Base-by-base conservation (phyloP, 768 basidiomycete species). In the Tremella fuciformis region DNA sequence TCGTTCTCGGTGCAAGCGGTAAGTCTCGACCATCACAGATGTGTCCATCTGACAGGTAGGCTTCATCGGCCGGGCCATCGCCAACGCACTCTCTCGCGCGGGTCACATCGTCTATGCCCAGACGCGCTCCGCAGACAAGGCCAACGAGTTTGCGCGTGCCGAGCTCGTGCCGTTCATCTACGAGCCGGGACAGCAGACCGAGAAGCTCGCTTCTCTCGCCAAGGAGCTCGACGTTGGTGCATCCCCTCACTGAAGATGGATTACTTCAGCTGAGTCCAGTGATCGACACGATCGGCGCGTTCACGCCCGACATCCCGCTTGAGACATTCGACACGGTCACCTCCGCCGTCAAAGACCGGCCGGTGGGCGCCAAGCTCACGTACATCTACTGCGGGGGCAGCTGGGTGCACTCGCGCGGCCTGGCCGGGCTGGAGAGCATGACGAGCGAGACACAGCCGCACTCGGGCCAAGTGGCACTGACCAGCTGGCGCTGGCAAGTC, bases 101-200 rank as follows among this genome's bases (percentile, higher is more conserved):
- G 82, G 82, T 0, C 80, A 83, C 53, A 74, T 77, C n/a, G 82
- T 82, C 0, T 81, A 80, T 54, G 81, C 81, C 16, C 63, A 76
- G 26, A 80, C 81, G 0, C 79, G 82, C 39, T 80, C 79, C 0
- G 38, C 56, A 13, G 63, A 48, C 1, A 80, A 79, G 50, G 78
- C 69, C 0, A 77, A 76, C 29, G 48, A 55, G 39, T 73, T 83
- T 0, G 73, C 76, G 0, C 70, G 70, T 4, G 78, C 80, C 61
- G 82, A 83, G 68, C 81, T 81, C 50, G 77, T 79, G 8, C 81
- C 81, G 3, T 54, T 82, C 48, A 61, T 73, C 1, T 49, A 40
- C 15, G 65, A 72, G 26, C 53, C 61, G 19, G 60, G 62, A 19
- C 59, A 60, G 19, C 64, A 63, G 6, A 24, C 18, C 24, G 52